These are phyloP conservation scores for Aureobasidium sp. DNA, from an alignment of 2,329 filamentous ascomycete genomes.

Conservation along the genomic window DNA sequence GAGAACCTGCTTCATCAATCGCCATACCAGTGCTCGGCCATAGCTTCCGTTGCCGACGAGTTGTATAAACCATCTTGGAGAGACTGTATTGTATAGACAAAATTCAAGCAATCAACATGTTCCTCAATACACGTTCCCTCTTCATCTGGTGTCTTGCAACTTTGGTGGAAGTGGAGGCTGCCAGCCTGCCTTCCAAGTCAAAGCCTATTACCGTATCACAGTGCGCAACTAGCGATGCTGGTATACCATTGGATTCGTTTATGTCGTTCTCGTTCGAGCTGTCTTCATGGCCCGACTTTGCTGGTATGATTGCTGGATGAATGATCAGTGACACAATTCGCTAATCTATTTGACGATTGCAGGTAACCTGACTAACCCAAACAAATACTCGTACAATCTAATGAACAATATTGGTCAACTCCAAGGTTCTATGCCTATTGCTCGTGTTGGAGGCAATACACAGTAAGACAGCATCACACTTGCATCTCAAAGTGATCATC, in stretches of 20 bases:
- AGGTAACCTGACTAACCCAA: conserved; percentile 62
- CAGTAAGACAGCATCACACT: conserved; percentile 42
- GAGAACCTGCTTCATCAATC: neutral
- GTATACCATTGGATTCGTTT: conserved; percentile 47
- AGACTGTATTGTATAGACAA: neutral
- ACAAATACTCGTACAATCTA: conserved; percentile 67
- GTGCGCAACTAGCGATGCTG: conserved; percentile 24
- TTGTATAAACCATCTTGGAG: neutral
- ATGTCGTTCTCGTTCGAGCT: conserved; percentile 61
- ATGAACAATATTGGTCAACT: conserved; percentile 63
- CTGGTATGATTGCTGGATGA: conserved; percentile 35
- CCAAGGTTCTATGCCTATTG: conserved; percentile 63
- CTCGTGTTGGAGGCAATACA: conserved; percentile 72
- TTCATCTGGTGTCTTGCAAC: neutral
- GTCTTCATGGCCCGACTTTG: conserved; percentile 59
- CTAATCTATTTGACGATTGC: neutral
- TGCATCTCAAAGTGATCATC: too few relatives aligned
- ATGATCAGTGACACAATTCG: too few relatives aligned
- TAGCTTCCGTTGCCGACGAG: conserved; percentile 2
- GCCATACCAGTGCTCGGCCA: neutral
- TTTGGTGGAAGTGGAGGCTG: neutral
- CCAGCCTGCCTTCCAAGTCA: neutral
- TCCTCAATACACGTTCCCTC: neutral
- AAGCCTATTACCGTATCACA: neutral
- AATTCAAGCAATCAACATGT: neutral